Evolutionary conservation across 192 early-diverging fungal species (phyloP), one percentile per base, ranked within the genome.

Genomic region (Coemansia sp.): DNA sequence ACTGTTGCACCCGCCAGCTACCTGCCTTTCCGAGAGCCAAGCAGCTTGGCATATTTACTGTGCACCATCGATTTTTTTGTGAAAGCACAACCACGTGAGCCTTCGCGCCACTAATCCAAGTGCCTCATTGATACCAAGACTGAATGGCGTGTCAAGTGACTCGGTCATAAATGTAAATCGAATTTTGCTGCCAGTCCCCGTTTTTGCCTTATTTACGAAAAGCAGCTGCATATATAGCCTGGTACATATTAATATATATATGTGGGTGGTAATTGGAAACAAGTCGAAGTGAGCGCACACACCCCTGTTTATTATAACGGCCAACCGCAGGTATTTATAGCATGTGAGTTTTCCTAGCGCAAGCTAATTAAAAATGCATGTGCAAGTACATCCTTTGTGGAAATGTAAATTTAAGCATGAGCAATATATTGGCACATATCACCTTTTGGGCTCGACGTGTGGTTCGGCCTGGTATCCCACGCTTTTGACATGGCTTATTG

Each of bases 101-200:
- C 11, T 12, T 22, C 22, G 26, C 43, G 43, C 43, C 43, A 46
- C 43, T 24, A 46, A 46, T 46, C 43, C 43, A 14, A 46, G 43
- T 26, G 43, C 43, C 43, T 26, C 43, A 46, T 46, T 46, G 43
- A 19, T 2, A 19, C 10, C 43, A 46, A 14, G 11, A 22, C 21
- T 46, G 21, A 12, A 24, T 26, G 43, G 43, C 43, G 43, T 46
- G 43, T 46, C 43, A 46, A 46, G 22, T 46, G 43, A 46, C 43
- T 21, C 43, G 26, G 43, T 46, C 21, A 26, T 22, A 46, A 46
- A 46, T 46, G 26, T 22, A 46, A 12, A 46, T 46, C 26, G 8
- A 8, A 22, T 22, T 26, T 22, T 24, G 43, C 21, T 9, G 43
- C 21, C 26, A 24, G 26, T 46, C 43, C 21, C 43, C 14, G 12